Conservation (phyloP, 1,139 yeast species). For the Saccharomyces hybrid region DNA sequence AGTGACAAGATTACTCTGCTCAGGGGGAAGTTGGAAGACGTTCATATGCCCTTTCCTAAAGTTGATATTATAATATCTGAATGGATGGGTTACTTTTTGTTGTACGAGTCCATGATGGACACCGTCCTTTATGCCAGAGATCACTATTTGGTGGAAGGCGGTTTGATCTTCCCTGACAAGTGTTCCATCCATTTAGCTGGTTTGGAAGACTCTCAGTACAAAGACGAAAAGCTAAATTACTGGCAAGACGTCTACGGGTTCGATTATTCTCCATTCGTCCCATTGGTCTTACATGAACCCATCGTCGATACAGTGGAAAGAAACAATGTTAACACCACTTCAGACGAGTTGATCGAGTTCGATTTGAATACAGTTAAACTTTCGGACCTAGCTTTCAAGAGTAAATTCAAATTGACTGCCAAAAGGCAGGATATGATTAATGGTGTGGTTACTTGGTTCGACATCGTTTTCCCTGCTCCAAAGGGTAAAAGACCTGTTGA, state of each 20-base stretch:
- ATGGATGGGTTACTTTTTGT: constrained; percentile 98
- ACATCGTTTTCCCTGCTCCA: constrained; percentile 70
- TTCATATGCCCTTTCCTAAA: constrained; percentile 63
- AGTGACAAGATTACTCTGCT: constrained; percentile 80
- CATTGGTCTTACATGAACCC: constrained; percentile 85
- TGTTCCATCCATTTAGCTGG: constrained; percentile 88
- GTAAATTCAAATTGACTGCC: constrained; percentile 61
- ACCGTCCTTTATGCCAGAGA: constrained; percentile 94
- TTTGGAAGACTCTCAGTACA: constrained; percentile 90
- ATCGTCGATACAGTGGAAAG: constrained; percentile 88
- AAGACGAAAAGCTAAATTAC: constrained; percentile 83
- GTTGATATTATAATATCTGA: constrained; percentile 96
- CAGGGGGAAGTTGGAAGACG: constrained; percentile 94
- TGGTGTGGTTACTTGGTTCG: constrained; percentile 93
- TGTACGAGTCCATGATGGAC: constrained; percentile 97
- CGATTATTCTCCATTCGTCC: constrained; percentile 69
- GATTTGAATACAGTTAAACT: constrained; percentile 85
- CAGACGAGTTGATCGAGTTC: constrained; percentile 65
- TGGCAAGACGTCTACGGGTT: constrained; percentile 98
- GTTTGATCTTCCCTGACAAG: constrained; percentile 91
- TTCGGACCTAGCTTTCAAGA: constrained; percentile 71
- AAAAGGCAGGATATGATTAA: constrained; percentile 76
- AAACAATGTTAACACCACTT: constrained; percentile 64
- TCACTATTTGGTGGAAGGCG: constrained; percentile 76
- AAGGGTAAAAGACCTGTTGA: constrained; percentile 47